Evolutionary conservation across 2,329 filamentous ascomycete species (phyloP), one percentile per base, ranked within the genome.

Genomic region (Pestalotiopsis sp.): DNA sequence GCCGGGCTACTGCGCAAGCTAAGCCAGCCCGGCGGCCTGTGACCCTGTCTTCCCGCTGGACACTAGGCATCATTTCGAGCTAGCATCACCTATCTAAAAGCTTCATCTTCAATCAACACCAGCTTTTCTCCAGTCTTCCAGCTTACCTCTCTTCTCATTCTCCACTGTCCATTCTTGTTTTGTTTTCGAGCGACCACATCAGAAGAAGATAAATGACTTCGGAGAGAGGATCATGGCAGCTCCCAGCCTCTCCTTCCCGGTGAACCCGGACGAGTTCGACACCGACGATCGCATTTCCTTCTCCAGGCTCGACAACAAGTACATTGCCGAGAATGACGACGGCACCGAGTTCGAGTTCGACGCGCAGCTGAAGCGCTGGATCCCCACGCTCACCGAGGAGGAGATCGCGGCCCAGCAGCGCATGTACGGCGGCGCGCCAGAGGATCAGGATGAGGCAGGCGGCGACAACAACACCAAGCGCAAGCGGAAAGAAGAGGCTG

Each of bases 291-390:
- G 95, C 74, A 93, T 97, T 76, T 95, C 93, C 5, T 97, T 92
- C 82, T 95, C 93, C n/a, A 92, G 89, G 77, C 85, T 93, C 70
- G 92, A 95, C 80, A 86, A 90, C 76, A 95, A 94, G 78, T 95
- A 91, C 82, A 88, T 96, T 66, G 89, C 96, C 7, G 94, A 97
- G 70, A 92, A 93, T 68, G 93, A 94, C 62, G 91, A 96, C 77
- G 94, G 93, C 65, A 88, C 90, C 70, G 95, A 97, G 79, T 97
- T 91, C 82, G 92, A 95, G 78, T 98, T 92, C 82, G 91, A 97
- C 79, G 81, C 87, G 64, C 86, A 85, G 64, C 81, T 90, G 73
- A 91, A 89, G 81, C 88, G 89, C 80, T 98, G 95, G 95, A 86
- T 94, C 66, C 91, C 90, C 73, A 84, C 88, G 13, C 66, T 78